These are phyloP conservation scores for Danielozyma ontarioensis DNA, from an alignment of 805 yeast species.

Conservation along the genomic window DNA sequence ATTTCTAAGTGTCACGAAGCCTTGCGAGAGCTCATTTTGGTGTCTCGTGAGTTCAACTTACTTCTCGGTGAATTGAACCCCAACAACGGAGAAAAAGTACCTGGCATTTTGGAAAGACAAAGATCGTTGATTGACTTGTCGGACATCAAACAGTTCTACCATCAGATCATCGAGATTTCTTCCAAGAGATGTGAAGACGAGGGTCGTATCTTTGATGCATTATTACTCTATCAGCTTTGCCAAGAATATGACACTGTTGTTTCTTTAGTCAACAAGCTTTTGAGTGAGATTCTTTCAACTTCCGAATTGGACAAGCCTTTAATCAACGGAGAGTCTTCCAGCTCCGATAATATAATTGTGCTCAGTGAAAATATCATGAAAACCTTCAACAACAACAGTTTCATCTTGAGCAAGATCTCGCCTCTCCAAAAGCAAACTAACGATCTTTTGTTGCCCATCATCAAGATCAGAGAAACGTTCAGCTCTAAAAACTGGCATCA, in stretches of 20 bases:
- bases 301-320: constrained; percentile 64
- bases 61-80: constrained; percentile 78
- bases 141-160: constrained; percentile 56
- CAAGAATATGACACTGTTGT: constrained; percentile 85
- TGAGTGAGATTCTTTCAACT: constrained; percentile 72
- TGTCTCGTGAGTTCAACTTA: constrained; percentile 77
- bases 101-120: constrained; percentile 82
- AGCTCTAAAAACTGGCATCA: constrained; percentile 54
- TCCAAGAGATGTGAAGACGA: constrained; percentile 88
- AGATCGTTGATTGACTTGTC: constrained; percentile 56
- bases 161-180: constrained; percentile 74
- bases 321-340: constrained; percentile 27
- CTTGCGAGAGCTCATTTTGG: constrained; percentile 75
- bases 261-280: constrained; percentile 61
- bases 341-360: constrained; percentile 39
- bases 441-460: constrained; percentile 56
- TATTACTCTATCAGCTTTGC: constrained; percentile 78
- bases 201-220: constrained; percentile 81
- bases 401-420: constrained; percentile 52
- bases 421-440: constrained; percentile 60
- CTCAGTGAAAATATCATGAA: constrained; percentile 42
- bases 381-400: constrained; percentile 50
- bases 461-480: constrained; percentile 59
- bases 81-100: constrained; percentile 63
- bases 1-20: constrained; percentile 66